Percentiles rank a stretch among this genome's conserved stretches.
Evolutionary conservation across 768 basidiomycete genomes (phyloP).

Genomic region (Trametes gibbosa): DNA sequence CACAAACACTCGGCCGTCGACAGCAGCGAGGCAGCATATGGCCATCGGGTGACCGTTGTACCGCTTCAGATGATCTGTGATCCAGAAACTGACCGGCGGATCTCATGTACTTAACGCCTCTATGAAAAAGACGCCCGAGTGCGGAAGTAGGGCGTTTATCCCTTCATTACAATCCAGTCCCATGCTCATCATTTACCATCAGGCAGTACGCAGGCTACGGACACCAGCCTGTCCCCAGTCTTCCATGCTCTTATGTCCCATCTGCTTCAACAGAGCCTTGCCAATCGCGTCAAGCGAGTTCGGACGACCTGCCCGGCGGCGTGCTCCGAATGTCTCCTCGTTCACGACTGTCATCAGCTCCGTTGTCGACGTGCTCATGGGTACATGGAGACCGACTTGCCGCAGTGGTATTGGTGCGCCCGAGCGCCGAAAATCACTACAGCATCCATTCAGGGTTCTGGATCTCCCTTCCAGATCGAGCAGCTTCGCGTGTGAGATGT

Average conservation of each 20-base stretch:
- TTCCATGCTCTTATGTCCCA: background rate
- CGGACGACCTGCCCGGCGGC: conserved; percentile 5
- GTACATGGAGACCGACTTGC: conserved; percentile 20
- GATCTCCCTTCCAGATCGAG: conserved; percentile 7
- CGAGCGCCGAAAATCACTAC: background rate
- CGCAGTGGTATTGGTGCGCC: conserved; percentile 11
- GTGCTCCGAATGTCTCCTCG: conserved; percentile 12
- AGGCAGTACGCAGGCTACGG: background rate
- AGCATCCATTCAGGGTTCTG: conserved; percentile 17
- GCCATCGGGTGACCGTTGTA: conserved; percentile 18
- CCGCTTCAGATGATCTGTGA: conserved; percentile 13
- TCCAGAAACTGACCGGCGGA: conserved; percentile 8
- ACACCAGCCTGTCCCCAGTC: background rate
- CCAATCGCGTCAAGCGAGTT: conserved; percentile 2
- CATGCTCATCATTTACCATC: background rate
- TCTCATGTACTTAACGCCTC: conserved; percentile 4
- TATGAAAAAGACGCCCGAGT: background rate
- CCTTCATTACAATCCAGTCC: background rate
- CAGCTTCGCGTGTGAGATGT: conserved; percentile 7
- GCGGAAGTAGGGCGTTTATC: background rate
- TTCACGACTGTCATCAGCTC: conserved; percentile 24
- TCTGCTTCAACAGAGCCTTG: background rate
- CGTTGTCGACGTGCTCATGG: conserved; percentile 18
- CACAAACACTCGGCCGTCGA: background rate
- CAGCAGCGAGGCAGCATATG: background rate